A percentile compares a stretch with the other conserved stretches of the same genome.
Conservation (phyloP, 495 filamentous ascomycete species). For the Talaromyces thailandensis region DNA sequence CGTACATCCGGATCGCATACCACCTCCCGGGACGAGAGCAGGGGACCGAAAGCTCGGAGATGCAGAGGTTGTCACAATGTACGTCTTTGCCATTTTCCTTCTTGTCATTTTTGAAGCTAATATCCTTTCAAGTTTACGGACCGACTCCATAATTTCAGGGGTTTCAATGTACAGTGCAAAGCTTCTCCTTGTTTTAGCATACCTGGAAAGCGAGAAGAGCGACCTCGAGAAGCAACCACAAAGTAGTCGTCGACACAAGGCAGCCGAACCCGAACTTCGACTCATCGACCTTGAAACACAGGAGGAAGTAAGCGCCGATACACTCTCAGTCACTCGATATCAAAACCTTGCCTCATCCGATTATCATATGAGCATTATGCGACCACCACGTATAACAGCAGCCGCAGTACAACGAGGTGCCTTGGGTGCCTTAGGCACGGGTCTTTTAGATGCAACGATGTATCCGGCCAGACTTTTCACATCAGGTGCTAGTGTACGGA, state of each 20-base stretch:
- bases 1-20: constrained; percentile 67
- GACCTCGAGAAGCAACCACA: constrained; percentile 26
- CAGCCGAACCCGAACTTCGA: constrained; percentile 76
- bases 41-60: constrained; percentile 66
- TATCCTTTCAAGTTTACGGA: constrained; percentile 57
- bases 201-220: constrained; percentile 66
- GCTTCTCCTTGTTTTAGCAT: constrained; percentile 82
- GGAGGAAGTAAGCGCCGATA: constrained; percentile 73
- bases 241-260: constrained; percentile 60
- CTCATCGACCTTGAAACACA: constrained; percentile 79
- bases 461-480: constrained; percentile 79
- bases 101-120: constrained; percentile 9
- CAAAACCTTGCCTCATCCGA: constrained; percentile 81
- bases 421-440: constrained; percentile 54
- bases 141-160: constrained; percentile 95
- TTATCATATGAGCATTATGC: constrained; percentile 81
- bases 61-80: constrained; percentile 88
- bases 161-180: constrained; percentile 93
- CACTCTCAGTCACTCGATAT: constrained; percentile 71
- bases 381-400: constrained; percentile 55
- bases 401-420: constrained; percentile 54
- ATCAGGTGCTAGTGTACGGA: constrained; percentile 75
- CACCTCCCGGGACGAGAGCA: constrained; percentile 52
- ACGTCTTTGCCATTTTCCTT: constrained; percentile 23
- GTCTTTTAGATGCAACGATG: constrained; percentile 70